Percentiles rank a stretch among this genome's conserved stretches.
Evolutionary conservation across 345 rosid genomes (phyloP).

Genomic region (Isatis tinctoria): DNA sequence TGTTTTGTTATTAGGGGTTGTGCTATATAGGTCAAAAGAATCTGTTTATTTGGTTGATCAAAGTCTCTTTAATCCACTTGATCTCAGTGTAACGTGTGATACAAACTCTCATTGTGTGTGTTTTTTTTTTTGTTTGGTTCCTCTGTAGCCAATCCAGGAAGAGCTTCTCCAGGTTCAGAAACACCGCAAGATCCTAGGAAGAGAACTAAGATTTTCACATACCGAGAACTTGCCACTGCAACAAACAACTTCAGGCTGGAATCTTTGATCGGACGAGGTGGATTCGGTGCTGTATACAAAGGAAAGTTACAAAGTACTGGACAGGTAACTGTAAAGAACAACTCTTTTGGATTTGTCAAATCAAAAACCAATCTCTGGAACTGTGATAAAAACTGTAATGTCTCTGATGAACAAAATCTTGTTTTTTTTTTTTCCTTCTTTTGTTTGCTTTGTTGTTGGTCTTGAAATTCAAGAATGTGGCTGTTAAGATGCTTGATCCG

Average conservation of each 20-base stretch:
- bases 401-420: background rate
- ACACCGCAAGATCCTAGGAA: background rate
- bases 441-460: background rate
- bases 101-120: background rate
- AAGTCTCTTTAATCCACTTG: background rate
- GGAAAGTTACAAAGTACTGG: constrained; percentile 44
- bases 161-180: constrained; percentile 2
- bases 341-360: background rate
- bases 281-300: constrained; percentile 69
- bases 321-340: constrained; percentile 40
- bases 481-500: constrained; percentile 63
- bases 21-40: background rate
- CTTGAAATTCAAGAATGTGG: constrained; percentile 35
- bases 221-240: constrained; percentile 56
- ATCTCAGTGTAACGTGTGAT: background rate
- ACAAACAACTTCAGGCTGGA: constrained; percentile 47
- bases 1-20: background rate
- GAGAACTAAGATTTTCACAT: constrained; percentile 39
- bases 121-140: background rate
- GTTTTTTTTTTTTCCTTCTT: background rate
- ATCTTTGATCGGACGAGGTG: constrained; percentile 68
- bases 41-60: background rate
- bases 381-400: background rate
- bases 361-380: background rate
- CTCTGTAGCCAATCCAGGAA: constrained; percentile 6